Percentiles rank a stretch among this genome's conserved stretches.
Conservation (phyloP, 441 rosid genomes). For the Dalechampia spathulata region DNA sequence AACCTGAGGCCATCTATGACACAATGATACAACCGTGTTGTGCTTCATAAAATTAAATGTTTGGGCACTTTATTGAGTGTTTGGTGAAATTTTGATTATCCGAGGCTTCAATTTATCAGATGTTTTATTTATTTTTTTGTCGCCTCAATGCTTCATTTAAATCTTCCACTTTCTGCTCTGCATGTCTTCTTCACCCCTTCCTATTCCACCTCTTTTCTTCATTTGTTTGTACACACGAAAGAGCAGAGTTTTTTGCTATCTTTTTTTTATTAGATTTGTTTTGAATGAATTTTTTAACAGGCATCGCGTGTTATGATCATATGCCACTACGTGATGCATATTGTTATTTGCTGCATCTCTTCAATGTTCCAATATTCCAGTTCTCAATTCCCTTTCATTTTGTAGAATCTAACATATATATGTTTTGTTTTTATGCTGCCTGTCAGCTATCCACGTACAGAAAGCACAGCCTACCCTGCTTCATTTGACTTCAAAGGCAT, state of each 20-base stretch:
- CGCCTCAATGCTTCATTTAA: background rate
- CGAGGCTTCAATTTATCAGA: background rate
- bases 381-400: background rate
- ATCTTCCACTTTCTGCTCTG: background rate
- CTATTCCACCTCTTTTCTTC: background rate
- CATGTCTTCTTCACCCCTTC: background rate
- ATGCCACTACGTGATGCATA: background rate
- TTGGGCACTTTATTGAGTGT: background rate
- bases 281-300: background rate
- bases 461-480: conserved; percentile 93
- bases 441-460: conserved; percentile 86
- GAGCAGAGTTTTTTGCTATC: too few species aligned
- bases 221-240: background rate
- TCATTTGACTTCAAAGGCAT: conserved; percentile 81
- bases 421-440: conserved; percentile 10
- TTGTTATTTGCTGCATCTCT: background rate
- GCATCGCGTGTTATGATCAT: background rate
- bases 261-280: too few species aligned
- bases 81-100: background rate
- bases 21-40: background rate
- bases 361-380: background rate
- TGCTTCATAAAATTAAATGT: background rate
- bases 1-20: background rate
- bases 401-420: conserved; percentile 3
- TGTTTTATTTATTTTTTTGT: background rate